Evolutionary conservation across 768 basidiomycete genomes (phyloP).

Genomic region (Suillus clintonianus): DNA sequence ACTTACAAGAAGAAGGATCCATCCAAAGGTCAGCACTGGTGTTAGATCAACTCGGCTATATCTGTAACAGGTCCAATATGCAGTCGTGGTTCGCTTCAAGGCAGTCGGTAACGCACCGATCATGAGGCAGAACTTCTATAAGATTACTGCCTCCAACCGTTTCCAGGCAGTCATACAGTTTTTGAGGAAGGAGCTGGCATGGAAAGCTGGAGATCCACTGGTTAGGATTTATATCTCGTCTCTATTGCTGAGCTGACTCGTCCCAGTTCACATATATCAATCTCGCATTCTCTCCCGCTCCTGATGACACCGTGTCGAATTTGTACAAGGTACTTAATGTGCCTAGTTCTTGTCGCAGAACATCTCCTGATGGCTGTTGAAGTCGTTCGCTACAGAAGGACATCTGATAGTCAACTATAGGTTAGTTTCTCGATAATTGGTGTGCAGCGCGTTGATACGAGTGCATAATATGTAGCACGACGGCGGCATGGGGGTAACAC

Average conservation of each 20-base stretch:
- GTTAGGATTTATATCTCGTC: conserved; percentile 50
- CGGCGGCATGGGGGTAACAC: conserved; percentile 63
- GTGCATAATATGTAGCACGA: conserved; percentile 43
- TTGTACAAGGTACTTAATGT: conserved; percentile 54
- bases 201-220: conserved; percentile 84
- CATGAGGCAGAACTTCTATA: conserved; percentile 99
- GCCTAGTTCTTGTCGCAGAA: not conserved
- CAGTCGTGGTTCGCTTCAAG: conserved; percentile 96
- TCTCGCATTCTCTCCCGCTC: conserved; percentile 73
- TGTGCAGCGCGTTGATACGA: too few relatives aligned
- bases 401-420: conserved; percentile 93
- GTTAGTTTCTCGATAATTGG: conserved; percentile 37
- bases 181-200: conserved; percentile 83
- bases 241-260: conserved; percentile 44
- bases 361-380: conserved; percentile 5
- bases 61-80: not conserved
- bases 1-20: conserved; percentile 86
- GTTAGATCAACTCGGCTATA: not conserved
- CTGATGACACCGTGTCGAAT: conserved; percentile 73
- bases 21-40: conserved; percentile 57
- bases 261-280: conserved; percentile 77
- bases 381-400: conserved; percentile 88
- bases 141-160: conserved; percentile 74
- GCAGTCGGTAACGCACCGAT: conserved; percentile 97
- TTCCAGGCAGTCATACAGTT: conserved; percentile 97